phyloP scores from a whole-genome alignment of 129 eudicot species.

The Lactuca saligna region DNA sequence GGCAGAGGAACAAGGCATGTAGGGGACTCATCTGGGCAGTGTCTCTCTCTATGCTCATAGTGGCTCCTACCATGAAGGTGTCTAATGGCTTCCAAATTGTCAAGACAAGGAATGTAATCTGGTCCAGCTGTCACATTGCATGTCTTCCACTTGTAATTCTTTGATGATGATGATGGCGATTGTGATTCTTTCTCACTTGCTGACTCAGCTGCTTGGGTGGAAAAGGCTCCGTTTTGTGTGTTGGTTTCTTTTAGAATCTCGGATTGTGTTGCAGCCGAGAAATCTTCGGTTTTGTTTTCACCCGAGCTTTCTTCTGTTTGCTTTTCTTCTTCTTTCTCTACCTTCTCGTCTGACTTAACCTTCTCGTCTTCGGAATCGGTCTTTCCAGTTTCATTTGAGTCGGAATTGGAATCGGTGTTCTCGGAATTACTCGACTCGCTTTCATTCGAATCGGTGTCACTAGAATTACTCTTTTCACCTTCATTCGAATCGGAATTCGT shows the following conservation, averaged over 20 bases:
- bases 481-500: constrained; percentile 21
- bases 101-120: constrained; percentile 72
- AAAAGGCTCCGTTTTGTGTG: constrained; percentile 51
- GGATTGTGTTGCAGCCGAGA: constrained; percentile 48
- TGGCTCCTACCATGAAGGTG: constrained; percentile 50
- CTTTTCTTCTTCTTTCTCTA: constrained; percentile 35
- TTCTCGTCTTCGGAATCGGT: constrained; percentile 24
- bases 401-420: constrained; percentile 15
- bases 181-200: constrained; percentile 53
- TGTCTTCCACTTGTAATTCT: constrained; percentile 49
- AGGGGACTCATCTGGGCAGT: constrained; percentile 65
- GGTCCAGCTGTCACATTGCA: constrained; percentile 67
- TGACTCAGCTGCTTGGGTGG: constrained; percentile 67
- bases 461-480: constrained; percentile 18
- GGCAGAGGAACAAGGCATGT: constrained; percentile 72
- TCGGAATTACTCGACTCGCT: constrained; percentile 21
- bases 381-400: constrained; percentile 26
- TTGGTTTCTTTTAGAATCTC: constrained; percentile 59
- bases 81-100: constrained; percentile 58
- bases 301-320: constrained; percentile 30
- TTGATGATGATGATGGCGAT: constrained; percentile 24
- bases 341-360: constrained; percentile 18
- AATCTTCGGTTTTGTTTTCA: constrained; percentile 33
- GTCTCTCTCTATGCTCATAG: constrained; percentile 68
- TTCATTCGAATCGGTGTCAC: constrained; percentile 9